Conservation (phyloP, 2,329 filamentous ascomycete genomes). For the Blastomyces percursus region DNA sequence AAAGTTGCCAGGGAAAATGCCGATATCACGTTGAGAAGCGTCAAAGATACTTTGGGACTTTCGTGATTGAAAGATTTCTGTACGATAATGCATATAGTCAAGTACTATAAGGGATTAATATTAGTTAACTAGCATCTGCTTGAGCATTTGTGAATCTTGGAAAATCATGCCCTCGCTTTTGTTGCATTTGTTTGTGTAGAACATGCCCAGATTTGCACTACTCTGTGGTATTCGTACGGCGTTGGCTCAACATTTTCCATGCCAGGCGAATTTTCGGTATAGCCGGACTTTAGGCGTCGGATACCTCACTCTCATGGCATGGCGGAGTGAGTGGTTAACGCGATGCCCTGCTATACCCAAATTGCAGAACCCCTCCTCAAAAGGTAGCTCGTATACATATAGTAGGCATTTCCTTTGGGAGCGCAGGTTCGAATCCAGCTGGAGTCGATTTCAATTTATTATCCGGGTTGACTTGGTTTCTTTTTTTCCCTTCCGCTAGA, state of each 20-base stretch:
- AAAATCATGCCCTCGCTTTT: neutral
- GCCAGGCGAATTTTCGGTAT: neutral
- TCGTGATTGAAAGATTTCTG: neutral
- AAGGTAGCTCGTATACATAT: neutral
- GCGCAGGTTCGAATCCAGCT: neutral
- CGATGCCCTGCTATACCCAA: neutral
- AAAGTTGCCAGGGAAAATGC: slow-evolving; percentile 12
- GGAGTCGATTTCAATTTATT: neutral
- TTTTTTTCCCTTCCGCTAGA: neutral
- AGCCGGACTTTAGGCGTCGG: neutral
- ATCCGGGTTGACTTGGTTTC: neutral
- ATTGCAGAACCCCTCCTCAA: neutral
- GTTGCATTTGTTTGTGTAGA: neutral
- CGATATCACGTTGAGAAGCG: slow-evolving; percentile 10
- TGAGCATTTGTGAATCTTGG: neutral
- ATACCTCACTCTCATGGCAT: neutral
- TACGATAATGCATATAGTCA: neutral
- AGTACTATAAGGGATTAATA: neutral
- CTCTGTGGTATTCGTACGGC: neutral
- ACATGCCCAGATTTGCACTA: neutral
- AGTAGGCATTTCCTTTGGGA: neutral
- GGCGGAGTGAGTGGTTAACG: neutral
- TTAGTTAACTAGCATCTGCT: neutral
- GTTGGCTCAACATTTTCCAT: neutral
- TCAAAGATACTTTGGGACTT: slow-evolving; percentile 13